Conservation (phyloP, 352 stramenopile species). For the Phytophthora brassicae region DNA sequence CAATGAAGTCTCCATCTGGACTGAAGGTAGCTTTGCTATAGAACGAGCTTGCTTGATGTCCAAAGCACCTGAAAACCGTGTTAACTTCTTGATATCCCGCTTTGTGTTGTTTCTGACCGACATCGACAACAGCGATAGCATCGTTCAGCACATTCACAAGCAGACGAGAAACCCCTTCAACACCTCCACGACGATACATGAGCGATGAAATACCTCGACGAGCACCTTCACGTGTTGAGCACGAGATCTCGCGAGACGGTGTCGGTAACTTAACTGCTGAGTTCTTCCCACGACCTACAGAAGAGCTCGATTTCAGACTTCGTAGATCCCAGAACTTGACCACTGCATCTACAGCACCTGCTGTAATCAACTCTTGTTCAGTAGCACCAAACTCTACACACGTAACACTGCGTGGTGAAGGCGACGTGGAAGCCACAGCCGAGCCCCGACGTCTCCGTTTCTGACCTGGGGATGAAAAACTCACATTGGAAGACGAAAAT, state of each 20-base stretch:
- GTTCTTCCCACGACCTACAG: slow-evolving; percentile 18
- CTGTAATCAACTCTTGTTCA: slow-evolving; percentile 51
- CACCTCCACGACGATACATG: slow-evolving; percentile 31
- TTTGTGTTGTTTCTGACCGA: slow-evolving; percentile 17
- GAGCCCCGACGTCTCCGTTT: slow-evolving; percentile 34
- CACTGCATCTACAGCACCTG: slow-evolving; percentile 56
- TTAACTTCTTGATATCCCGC: slow-evolving; percentile 4
- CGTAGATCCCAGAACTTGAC: slow-evolving; percentile 79
- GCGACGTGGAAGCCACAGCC: slow-evolving; percentile 12
- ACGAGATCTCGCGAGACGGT: slow-evolving; percentile 45
- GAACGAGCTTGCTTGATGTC: slow-evolving; percentile 64
- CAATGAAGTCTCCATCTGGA: slow-evolving; percentile 62
- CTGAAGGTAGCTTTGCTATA: slow-evolving; percentile 67
- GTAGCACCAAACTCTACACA: slow-evolving; percentile 61
- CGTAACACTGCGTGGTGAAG: slow-evolving; percentile 60
- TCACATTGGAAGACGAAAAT: slow-evolving; percentile 12
- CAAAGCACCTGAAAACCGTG: slow-evolving; percentile 41
- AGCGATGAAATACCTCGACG: slow-evolving; percentile 66
- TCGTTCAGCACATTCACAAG: slow-evolving; percentile 70
- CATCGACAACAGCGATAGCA: slow-evolving; percentile 58
- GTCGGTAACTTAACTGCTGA: slow-evolving; percentile 5
- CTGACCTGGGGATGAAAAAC: slow-evolving; percentile 37
- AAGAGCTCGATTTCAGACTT: slow-evolving; percentile 22
- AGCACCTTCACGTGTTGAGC: slow-evolving; percentile 31
- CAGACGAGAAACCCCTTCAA: slow-evolving; percentile 33